Evolutionary conservation across 1,284 basidiomycete species (phyloP).

Genomic region (Naganishia sp.): DNA sequence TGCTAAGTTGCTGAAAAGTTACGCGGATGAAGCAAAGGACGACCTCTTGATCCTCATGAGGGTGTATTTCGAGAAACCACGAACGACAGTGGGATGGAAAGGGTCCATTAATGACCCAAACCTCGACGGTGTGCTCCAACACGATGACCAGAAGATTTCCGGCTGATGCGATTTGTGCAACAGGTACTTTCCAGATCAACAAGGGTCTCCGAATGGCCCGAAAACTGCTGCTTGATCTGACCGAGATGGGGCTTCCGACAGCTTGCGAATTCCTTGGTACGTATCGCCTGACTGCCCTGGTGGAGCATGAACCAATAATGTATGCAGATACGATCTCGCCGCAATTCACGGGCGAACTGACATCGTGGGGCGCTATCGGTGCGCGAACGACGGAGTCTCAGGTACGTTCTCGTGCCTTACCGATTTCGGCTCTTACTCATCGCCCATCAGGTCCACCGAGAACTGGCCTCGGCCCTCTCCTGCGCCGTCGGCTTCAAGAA

Average conservation of each 20-base stretch:
- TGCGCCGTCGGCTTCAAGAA: conserved; percentile 85
- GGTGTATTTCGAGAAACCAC: conserved; percentile 93
- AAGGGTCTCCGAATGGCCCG: conserved; percentile 73
- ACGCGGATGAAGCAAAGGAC: conserved; percentile 75
- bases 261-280: conserved; percentile 86
- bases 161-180: conserved; percentile 76
- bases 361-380: conserved; percentile 97
- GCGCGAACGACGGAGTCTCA: conserved; percentile 95
- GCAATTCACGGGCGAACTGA: conserved; percentile 86
- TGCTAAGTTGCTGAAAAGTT: conserved; percentile 73
- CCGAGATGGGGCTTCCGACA: conserved; percentile 83
- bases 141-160: background rate
- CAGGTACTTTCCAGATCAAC: conserved; percentile 94
- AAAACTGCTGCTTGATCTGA: conserved; percentile 84
- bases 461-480: conserved; percentile 53
- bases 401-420: conserved; percentile 23
- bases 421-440: background rate
- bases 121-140: conserved; percentile 34
- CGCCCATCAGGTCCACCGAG: conserved; percentile 67
- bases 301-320: too few relatives aligned
- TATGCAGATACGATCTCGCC: conserved; percentile 75
- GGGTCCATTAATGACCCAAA: conserved; percentile 60
- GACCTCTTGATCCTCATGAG: conserved; percentile 96
- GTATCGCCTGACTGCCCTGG: conserved; percentile 25
- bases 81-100: conserved; percentile 76